Conservation (phyloP, 140 eudicot genomes). For the Oenanthe javanica region DNA sequence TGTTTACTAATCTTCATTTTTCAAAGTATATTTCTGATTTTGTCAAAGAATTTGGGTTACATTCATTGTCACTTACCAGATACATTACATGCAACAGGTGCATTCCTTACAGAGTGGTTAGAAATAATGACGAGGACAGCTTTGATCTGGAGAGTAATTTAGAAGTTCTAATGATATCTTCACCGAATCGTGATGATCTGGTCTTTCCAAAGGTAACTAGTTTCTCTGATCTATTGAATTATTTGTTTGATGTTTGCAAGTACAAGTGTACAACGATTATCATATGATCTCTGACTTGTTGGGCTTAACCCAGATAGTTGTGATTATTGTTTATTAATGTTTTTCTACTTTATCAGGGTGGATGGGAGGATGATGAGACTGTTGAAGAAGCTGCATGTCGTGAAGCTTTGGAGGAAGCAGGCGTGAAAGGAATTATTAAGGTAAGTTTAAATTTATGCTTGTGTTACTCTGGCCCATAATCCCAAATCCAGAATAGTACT, state of each 20-base stretch:
- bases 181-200: conserved; percentile 60
- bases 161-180: conserved; percentile 61
- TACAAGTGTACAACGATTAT: background rate
- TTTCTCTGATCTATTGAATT: background rate
- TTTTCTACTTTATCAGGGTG: conserved; percentile 36
- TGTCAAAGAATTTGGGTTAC: background rate
- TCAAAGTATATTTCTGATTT: background rate
- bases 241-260: conserved; percentile 4
- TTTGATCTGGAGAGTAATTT: conserved; percentile 18
- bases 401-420: conserved; percentile 78
- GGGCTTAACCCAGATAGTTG: background rate
- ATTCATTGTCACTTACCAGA: conserved; percentile 10
- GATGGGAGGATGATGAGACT: conserved; percentile 74
- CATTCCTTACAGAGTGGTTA: conserved; percentile 46
- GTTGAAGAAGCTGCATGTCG: conserved; percentile 68
- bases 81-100: conserved; percentile 37
- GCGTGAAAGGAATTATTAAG: conserved; percentile 50
- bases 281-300: background rate
- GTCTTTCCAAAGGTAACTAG: conserved; percentile 57
- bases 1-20: background rate
- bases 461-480: conserved; percentile 2
- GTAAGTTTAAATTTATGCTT: conserved; percentile 23
- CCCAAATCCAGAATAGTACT: background rate
- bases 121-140: conserved; percentile 19
- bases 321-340: background rate